Conservation (phyloP, 2,329 filamentous ascomycete species). For the Pyrenophora tritici-repentis region DNA sequence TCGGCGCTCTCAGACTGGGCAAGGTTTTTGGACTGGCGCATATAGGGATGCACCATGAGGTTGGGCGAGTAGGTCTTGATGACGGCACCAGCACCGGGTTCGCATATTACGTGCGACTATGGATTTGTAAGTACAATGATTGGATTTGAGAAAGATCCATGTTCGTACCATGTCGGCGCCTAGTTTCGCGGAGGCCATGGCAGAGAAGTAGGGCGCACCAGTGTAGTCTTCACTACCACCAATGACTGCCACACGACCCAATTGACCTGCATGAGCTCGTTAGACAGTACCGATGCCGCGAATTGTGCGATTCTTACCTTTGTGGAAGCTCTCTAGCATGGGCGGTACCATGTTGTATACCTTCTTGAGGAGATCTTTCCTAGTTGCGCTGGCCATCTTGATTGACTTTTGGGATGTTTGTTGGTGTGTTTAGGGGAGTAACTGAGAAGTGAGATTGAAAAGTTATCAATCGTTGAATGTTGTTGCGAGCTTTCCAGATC, state of each 20-base stretch:
- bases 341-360: slow-evolving; percentile 91
- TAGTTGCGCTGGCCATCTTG: slow-evolving; percentile 60
- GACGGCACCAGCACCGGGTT: slow-evolving; percentile 77
- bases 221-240: slow-evolving; percentile 96
- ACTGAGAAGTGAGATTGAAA: background rate
- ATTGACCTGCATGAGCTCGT: slow-evolving; percentile 67
- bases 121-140: slow-evolving; percentile 18
- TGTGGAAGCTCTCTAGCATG: slow-evolving; percentile 94
- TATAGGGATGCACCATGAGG: slow-evolving; percentile 96
- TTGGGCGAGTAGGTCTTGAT: slow-evolving; percentile 99
- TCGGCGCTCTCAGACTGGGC: slow-evolving; percentile 62
- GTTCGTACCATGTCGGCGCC: slow-evolving; percentile 82
- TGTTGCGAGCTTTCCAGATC: slow-evolving; percentile 10
- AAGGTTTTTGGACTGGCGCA: slow-evolving; percentile 74
- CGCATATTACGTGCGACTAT: slow-evolving; percentile 93
- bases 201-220: slow-evolving; percentile 95
- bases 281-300: slow-evolving; percentile 7
- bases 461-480: slow-evolving; percentile 3
- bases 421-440: background rate
- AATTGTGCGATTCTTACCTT: slow-evolving; percentile 63
- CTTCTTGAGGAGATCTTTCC: slow-evolving; percentile 76
- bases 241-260: slow-evolving; percentile 90
- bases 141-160: background rate
- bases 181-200: slow-evolving; percentile 90
- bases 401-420: background rate